A percentile compares a stretch with the other conserved stretches of the same genome.
Conservation (phyloP, 2,329 filamentous ascomycete species). For the Claviceps humidiphila region DNA sequence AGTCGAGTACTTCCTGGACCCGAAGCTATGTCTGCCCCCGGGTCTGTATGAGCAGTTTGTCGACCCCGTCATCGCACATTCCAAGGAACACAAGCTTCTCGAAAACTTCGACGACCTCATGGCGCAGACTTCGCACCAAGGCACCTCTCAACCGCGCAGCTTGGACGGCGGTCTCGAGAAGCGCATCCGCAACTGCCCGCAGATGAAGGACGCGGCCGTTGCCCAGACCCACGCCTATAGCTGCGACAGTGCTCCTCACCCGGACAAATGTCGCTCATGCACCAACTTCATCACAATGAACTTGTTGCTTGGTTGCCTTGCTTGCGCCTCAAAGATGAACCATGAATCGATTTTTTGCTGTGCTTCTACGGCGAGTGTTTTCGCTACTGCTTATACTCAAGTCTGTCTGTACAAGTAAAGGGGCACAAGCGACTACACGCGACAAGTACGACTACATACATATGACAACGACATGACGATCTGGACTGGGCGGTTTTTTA, state of each 20-base stretch:
- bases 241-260: not conserved
- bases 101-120: not conserved
- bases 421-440: not conserved
- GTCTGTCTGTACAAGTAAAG: not conserved
- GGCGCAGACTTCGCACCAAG: not conserved
- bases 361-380: not conserved
- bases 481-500: too few species aligned
- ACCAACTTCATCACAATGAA: not conserved
- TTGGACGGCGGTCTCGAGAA: not conserved
- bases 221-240: not conserved
- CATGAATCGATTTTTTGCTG: not conserved
- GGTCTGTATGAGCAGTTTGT: not conserved
- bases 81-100: not conserved
- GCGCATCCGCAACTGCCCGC: not conserved
- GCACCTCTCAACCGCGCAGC: not conserved
- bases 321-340: not conserved
- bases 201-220: not conserved
- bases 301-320: not conserved
- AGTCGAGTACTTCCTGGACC: not conserved
- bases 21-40: not conserved
- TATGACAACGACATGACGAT: too few species aligned
- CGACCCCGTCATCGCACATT: not conserved
- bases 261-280: not conserved
- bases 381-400: not conserved
- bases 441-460: too few species aligned